These are phyloP conservation scores for Boeremia lycopersici DNA, from an alignment of 2,329 filamentous ascomycete species.

Conservation along the genomic window DNA sequence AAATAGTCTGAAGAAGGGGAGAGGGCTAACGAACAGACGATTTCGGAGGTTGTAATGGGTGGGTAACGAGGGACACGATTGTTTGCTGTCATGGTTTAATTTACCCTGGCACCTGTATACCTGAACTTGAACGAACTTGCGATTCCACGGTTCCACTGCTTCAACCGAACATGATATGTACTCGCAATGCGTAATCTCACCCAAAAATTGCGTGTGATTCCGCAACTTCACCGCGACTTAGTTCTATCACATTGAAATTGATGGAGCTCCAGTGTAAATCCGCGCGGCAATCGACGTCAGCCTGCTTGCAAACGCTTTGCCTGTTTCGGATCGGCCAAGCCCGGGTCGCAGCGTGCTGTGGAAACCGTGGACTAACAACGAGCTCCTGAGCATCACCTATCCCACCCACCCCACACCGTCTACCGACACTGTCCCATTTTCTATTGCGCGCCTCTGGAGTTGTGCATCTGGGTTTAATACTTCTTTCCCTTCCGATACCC, in stretches of 20 bases:
- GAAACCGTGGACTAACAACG: conserved; percentile 19
- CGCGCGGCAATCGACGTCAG: conserved; percentile 14
- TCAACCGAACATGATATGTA: neutral
- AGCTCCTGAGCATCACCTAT: conserved; percentile 35
- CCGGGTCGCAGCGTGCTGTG: conserved; percentile 16
- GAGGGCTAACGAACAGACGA: neutral
- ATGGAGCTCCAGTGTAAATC: neutral
- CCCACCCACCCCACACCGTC: conserved; percentile 32
- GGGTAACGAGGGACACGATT: neutral
- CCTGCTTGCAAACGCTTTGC: conserved; percentile 11
- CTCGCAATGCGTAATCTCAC: neutral
- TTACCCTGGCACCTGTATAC: conserved; percentile 6
- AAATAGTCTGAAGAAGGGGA: neutral
- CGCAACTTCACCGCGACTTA: neutral
- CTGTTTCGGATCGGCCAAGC: conserved; percentile 13
- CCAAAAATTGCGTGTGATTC: neutral
- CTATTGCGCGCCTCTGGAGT: conserved; percentile 47
- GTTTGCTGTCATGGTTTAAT: neutral
- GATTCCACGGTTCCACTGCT: neutral
- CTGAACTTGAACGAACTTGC: neutral
- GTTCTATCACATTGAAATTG: neutral
- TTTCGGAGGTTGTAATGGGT: conserved; percentile 6
- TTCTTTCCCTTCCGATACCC: conserved; percentile 45
- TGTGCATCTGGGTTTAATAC: conserved; percentile 46
- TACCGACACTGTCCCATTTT: conserved; percentile 44